Base-by-base conservation (phyloP, 192 early-diverging fungal species). In the Kickxella alabastrina region DNA sequence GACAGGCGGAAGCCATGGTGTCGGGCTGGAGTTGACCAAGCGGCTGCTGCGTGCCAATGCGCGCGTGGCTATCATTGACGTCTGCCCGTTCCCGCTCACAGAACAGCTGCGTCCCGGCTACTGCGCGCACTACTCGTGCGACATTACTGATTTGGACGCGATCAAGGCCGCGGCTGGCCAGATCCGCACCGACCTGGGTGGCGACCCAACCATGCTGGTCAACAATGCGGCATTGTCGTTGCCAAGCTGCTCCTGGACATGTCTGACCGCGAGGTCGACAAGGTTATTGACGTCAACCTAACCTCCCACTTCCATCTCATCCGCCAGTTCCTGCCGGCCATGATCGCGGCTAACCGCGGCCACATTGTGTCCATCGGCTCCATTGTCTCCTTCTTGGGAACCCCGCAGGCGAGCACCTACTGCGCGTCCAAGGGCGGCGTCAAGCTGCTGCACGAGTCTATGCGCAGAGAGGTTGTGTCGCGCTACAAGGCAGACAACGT, bases 191-290 rank as follows among this genome's bases (percentile, higher is more conserved):
- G 67, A 86, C 61, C 56, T 83, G 2, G 91, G 87, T 12, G n/a
- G n/a, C n/a, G 62, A 83, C 42, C 86, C 88, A 12, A 93, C 88
- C 4, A 83, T 91, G 50, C 47, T 93, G 2, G 59, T 93, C 35
- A 91, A 91, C 65, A 91, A 91, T 62, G 91, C 88, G 91, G 85
- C 3, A 84, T 89, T 43, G 80, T 89, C 18, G 54, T 51, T 43
- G 84, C 80, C 22, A 83, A 82, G 59, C 60, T 71, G 14, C 74
- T 89, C 35, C 39, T 82, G 18, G 87, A 91, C 21, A 59, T 80
- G 65, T 79, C 79, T 5, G 71, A 75, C 35, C 59, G 70, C 5
- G 83, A 87, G 15, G 83, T 90, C 49, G 57, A 82, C 54, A 68
- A 77, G 35, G 81, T 83, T 4, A 70, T 90, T 32, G 53, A 84